Base-by-base conservation (phyloP, 495 filamentous ascomycete species). In the Penicillium simplicissimum region DNA sequence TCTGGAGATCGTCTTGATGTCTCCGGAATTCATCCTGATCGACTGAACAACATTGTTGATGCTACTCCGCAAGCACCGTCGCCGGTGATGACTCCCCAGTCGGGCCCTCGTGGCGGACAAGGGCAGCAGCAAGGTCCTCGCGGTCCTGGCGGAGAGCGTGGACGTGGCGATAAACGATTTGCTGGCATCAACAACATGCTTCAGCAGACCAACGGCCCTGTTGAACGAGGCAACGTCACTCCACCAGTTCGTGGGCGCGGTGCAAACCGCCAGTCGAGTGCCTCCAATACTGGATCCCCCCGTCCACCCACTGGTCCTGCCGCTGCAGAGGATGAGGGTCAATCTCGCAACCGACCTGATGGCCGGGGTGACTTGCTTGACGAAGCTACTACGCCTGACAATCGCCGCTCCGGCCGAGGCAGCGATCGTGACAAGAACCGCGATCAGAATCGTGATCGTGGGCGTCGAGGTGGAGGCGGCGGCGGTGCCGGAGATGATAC, bases 1-100 rank as follows among this genome's bases (percentile, higher is more conserved):
- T 52, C 65, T 23, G 52, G 60, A 6, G 76, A 71, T n/a, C 62
- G 61, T 38, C 57, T 68, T 14, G 72, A 77, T 33, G 67, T 67
- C 28, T 64, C 71, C 5, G 81, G 81, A 8, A 76, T 84, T 21
- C 81, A 84, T 47, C 81, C 81, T 8, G 82, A 84, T 59, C 76
- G 82, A 36, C 67, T 83, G 10, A 79, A 76, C 57, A 68, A 62
- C 5, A 59, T 71, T 17, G 59, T 58, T 31, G 40, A 45, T 64
- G 21, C 36, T 34, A 58, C 74, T 51, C 57, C 70, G 56, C 64
- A 71, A 54, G n/a, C 69, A 36, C 15, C 61, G 11, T 58, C 72
- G 17, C 47, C 67, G 38, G 23, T 60, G 57, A 71, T 63, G 67
- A 65, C 65, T 31, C 74, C 76, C 25, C 78, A 76, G 4, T 77